Evolutionary conservation across 169 alveolate species (phyloP).

Genomic region (Plasmodium knowlesi): DNA sequence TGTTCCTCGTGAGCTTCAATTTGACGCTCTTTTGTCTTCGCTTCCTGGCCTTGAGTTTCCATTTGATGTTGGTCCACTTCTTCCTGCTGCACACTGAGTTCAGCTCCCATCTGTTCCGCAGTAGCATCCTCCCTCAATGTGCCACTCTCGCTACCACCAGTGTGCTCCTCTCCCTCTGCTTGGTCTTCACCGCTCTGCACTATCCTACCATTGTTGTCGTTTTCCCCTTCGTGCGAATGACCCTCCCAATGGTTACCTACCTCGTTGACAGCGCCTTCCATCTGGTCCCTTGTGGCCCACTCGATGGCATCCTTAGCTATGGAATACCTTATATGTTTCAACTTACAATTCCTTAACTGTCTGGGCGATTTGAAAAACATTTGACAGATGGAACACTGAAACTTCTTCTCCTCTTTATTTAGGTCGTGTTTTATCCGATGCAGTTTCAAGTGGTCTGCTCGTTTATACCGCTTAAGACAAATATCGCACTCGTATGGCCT

Average conservation of each 20-base stretch:
- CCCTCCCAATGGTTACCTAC: neutral
- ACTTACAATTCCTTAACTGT: constrained; percentile 10
- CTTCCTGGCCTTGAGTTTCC: neutral
- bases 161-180: neutral
- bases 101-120: neutral
- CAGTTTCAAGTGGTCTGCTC: constrained; percentile 57
- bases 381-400: constrained; percentile 50
- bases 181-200: neutral
- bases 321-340: constrained; percentile 4
- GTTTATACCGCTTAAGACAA: constrained; percentile 45
- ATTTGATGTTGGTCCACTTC: neutral
- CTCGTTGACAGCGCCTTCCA: neutral
- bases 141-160: neutral
- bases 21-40: neutral
- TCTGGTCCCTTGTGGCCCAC: neutral
- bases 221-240: neutral
- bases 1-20: neutral
- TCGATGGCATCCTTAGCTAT: neutral
- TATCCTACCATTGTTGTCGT: neutral
- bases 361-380: constrained; percentile 10
- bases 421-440: constrained; percentile 26
- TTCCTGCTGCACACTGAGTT: neutral
- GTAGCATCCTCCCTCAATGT: neutral
- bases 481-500: constrained; percentile 59
- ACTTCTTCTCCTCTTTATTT: constrained; percentile 21